Conservation (phyloP, 352 stramenopile species). For the Phytophthora cactorum region DNA sequence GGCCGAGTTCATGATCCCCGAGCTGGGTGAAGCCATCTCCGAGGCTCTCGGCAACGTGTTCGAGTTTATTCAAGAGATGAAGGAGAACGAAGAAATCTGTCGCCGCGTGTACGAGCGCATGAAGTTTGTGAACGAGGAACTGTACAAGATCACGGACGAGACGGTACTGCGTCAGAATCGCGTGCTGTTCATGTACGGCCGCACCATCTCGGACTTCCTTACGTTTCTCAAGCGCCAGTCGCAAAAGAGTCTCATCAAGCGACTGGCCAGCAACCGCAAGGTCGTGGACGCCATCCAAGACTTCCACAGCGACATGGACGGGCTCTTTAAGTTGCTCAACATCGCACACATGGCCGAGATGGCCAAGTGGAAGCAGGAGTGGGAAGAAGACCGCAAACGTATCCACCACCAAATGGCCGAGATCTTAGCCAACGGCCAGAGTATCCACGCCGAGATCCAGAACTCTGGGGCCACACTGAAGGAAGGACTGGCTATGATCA, state of each 20-base stretch:
- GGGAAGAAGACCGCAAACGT: conserved; percentile 27
- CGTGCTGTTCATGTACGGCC: conserved; percentile 44
- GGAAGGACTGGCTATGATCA: conserved; percentile 28
- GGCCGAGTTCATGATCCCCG: conserved; percentile 45
- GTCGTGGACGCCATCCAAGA: conserved; percentile 25
- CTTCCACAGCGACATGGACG: conserved; percentile 39
- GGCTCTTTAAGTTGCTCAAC: conserved; percentile 38
- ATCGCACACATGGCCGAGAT: conserved; percentile 33
- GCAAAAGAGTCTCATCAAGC: conserved; percentile 26
- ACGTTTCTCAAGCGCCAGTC: conserved; percentile 27
- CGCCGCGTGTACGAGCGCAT: conserved; percentile 33
- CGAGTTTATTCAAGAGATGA: conserved; percentile 37
- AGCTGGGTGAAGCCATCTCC: conserved; percentile 39
- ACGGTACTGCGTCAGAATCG: conserved; percentile 40
- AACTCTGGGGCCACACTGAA: conserved; percentile 6
- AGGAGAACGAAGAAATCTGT: conserved; percentile 42
- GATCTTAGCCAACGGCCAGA: conserved; percentile 28
- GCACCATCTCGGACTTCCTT: conserved; percentile 42
- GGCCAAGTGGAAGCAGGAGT: conserved; percentile 33
- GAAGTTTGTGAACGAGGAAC: conserved; percentile 41
- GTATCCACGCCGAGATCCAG: conserved; percentile 22
- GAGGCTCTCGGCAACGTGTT: conserved; percentile 36
- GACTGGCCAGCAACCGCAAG: conserved; percentile 35
- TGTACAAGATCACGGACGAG: conserved; percentile 46
- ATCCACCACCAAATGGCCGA: conserved; percentile 28